These are phyloP conservation scores for Blechomonas ayalai DNA, from an alignment of 208 protist species.

Conservation along the genomic window DNA sequence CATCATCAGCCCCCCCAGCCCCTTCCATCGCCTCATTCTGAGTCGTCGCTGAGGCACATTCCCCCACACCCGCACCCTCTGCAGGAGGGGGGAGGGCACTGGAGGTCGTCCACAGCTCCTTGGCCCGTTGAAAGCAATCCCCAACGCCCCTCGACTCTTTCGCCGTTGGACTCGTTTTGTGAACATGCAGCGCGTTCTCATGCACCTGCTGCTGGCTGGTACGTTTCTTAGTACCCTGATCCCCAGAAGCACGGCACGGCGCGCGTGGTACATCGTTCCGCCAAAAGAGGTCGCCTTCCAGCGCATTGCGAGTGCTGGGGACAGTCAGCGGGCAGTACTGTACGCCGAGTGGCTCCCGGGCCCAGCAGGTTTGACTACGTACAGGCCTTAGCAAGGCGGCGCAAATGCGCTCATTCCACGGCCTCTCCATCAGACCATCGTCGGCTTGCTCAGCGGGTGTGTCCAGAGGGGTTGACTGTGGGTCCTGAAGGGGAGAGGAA, in stretches of 20 bases:
- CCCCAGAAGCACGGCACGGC: slow-evolving; percentile 3
- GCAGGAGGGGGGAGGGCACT: too few species aligned
- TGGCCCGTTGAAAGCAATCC: too few species aligned
- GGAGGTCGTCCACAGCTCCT: too few species aligned
- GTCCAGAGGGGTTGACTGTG: not conserved
- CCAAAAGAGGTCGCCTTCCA: slow-evolving; percentile 69
- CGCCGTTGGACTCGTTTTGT: too few species aligned
- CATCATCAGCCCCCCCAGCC: too few species aligned
- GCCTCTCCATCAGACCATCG: not conserved
- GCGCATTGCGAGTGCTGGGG: slow-evolving; percentile 21
- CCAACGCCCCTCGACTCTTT: too few species aligned
- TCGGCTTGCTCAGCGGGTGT: not conserved
- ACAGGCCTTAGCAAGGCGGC: slow-evolving; percentile 26
- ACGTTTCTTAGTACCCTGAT: not conserved
- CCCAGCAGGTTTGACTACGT: slow-evolving; percentile 39
- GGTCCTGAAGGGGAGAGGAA: not conserved
- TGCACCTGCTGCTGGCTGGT: not conserved
- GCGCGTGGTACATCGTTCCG: slow-evolving; percentile 37
- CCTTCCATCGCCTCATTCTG: too few species aligned
- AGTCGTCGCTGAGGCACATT: too few species aligned
- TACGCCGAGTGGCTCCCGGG: slow-evolving; percentile 23
- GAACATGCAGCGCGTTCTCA: too few species aligned
- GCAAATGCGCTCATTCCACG: slow-evolving; percentile 25
- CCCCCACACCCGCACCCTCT: too few species aligned
- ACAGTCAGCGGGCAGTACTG: slow-evolving; percentile 53